A percentile compares a stretch with the other conserved stretches of the same genome.
Evolutionary conservation across 352 stramenopile genomes (phyloP).

Genomic region (Globisporangium acanthophoron): DNA sequence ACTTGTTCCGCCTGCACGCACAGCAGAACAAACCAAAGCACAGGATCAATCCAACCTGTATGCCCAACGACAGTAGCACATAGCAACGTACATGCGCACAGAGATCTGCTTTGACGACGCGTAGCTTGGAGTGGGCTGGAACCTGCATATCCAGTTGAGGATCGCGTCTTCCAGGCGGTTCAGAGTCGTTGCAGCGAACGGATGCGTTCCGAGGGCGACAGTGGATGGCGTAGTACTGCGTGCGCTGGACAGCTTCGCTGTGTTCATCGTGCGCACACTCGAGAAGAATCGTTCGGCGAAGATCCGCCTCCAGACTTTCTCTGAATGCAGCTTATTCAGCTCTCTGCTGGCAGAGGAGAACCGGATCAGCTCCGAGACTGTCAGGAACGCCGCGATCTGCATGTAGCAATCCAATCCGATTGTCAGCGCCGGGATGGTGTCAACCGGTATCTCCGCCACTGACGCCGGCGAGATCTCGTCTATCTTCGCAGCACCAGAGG

Average conservation of each 20-base stretch:
- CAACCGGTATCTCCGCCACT: not conserved
- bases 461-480: not conserved
- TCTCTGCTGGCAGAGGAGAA: constrained; percentile 20
- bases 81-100: constrained; percentile 12
- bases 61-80: not conserved
- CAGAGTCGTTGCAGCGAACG: constrained; percentile 14
- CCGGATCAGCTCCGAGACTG: constrained; percentile 23
- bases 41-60: too few species aligned
- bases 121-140: constrained; percentile 4
- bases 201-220: not conserved
- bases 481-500: not conserved
- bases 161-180: constrained; percentile 17
- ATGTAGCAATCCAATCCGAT: constrained; percentile 28
- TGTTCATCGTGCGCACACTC: not conserved
- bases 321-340: constrained; percentile 13
- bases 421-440: not conserved
- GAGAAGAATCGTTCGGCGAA: constrained; percentile 14
- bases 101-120: not conserved
- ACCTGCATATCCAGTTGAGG: constrained; percentile 18
- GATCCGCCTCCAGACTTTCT: constrained; percentile 29
- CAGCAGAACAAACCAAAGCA: not conserved
- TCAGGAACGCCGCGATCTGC: constrained; percentile 31
- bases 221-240: not conserved
- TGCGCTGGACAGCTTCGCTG: not conserved
- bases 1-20: constrained; percentile 11